These are phyloP conservation scores for Bassia scoparia DNA, from an alignment of 148 eudicot species.

Conservation along the genomic window DNA sequence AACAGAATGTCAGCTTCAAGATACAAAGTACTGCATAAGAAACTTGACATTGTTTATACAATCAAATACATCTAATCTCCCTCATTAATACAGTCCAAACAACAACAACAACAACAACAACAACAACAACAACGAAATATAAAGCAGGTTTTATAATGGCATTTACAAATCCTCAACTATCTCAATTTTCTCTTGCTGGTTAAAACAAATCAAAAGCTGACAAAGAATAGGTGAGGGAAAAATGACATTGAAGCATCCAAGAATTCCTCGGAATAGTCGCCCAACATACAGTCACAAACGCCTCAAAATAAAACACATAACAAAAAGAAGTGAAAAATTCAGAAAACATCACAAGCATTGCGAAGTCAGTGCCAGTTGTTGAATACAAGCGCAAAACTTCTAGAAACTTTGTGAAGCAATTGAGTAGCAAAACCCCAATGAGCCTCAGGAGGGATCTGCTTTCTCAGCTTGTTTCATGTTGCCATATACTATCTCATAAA, in stretches of 20 bases:
- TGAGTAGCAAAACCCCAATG: conserved; percentile 88
- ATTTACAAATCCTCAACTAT: no score
- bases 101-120: background rate
- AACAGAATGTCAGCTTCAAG: background rate
- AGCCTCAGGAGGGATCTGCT: conserved; percentile 73
- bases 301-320: background rate
- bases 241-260: no score
- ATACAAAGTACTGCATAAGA: background rate
- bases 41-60: background rate
- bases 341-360: conserved; percentile 73
- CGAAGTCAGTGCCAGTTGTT: conserved; percentile 83
- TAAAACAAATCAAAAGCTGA: no score
- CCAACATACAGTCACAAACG: background rate
- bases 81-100: background rate
- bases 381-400: conserved; percentile 93
- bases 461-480: conserved; percentile 61
- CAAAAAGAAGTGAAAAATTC: background rate
- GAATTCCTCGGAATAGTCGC: background rate
- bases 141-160: no score
- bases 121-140: no score
- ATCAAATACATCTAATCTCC: background rate
- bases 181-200: no score
- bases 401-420: conserved; percentile 94
- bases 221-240: no score
- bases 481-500: conserved; percentile 82